These are phyloP conservation scores for Aspergillus panamensis DNA, from an alignment of 495 filamentous ascomycete genomes.

Conservation along the genomic window DNA sequence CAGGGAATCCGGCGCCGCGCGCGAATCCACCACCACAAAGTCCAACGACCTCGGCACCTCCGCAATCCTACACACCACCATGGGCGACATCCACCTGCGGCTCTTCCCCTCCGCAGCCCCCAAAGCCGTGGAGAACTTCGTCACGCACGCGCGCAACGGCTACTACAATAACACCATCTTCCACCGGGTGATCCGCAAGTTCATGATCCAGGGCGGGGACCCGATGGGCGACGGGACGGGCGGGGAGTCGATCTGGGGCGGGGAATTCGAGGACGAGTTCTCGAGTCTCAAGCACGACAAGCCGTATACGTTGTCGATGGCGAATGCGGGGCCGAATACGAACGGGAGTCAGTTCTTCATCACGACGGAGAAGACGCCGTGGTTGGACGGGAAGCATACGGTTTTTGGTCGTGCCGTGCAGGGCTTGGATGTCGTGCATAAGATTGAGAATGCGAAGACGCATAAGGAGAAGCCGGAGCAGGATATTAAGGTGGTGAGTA, in stretches of 20 bases:
- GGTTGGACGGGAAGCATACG: conserved; percentile 95
- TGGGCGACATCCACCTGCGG: conserved; percentile 92
- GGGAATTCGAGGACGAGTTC: conserved; percentile 94
- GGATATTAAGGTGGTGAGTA: conserved; percentile 95
- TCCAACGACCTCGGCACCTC: conserved; percentile 66
- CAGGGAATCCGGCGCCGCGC: conserved; percentile 30
- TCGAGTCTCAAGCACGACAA: conserved; percentile 89
- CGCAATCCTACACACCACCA: conserved; percentile 86
- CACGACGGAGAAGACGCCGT: conserved; percentile 93
- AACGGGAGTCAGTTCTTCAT: conserved; percentile 95
- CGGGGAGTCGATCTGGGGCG: conserved; percentile 95
- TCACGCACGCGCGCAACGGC: conserved; percentile 78
- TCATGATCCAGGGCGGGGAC: conserved; percentile 95
- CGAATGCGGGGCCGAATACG: conserved; percentile 84
- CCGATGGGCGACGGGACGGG: conserved; percentile 93
- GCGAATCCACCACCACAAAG: conserved; percentile 53
- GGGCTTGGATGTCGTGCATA: conserved; percentile 92
- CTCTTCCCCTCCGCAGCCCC: conserved; percentile 91
- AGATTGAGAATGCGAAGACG: conserved; percentile 90
- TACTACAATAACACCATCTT: conserved; percentile 99
- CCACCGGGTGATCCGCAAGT: conserved; percentile 95
- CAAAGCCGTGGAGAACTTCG: conserved; percentile 98
- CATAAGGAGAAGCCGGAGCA: conserved; percentile 95
- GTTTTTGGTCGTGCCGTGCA: conserved; percentile 89
- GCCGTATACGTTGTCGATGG: conserved; percentile 94